Evolutionary conservation across 2,329 filamentous ascomycete species (phyloP), one percentile per base, ranked within the genome.

Genomic region (Capronia coronata): DNA sequence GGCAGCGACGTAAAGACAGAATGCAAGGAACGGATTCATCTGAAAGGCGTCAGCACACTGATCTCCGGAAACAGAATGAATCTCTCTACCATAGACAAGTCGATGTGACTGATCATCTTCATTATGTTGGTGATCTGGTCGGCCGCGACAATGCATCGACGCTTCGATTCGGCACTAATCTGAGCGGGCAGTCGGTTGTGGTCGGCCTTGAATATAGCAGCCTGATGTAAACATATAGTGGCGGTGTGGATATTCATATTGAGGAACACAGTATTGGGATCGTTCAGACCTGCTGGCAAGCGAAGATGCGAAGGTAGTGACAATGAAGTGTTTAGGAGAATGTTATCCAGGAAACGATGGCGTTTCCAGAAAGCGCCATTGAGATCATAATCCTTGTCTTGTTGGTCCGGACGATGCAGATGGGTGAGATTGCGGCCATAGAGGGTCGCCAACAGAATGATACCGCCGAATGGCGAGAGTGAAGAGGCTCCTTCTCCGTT

Each of bases 181-280:
- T 84, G 83, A 1, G 78, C 72, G 0, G 87, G 83, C 53, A 96
- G 72, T 46, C 82, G 79, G 67, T 95, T 85, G 69, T 89, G 93
- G 62, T 97, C 91, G 0, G 90, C 89, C 65, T 96, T 97, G 76
- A 91, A 96, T 16, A 98, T 97, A 21, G 93, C 93, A 2, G 91
- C 93, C 70, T 98, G 93, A 63, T 98, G 93, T n/a, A 98, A 73
- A 66, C 91, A 97, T 46, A 98, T 97, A 1, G 88, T 89, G 1
- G 90, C 94, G 0, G 93, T 95, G 65, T 97, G 90, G 25, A 98
- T 88, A 64, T 87, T 89, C 88, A 98, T 95, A 62, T 97, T 97
- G 49, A 86, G 82, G 65, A 96, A 97, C 3, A 97, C 82, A 46
- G 91, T 82, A 57, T 96, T 97, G 2, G 89, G 78, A 62, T 90